These are phyloP conservation scores for Cetradonia linearis DNA, from an alignment of 495 filamentous ascomycete species.

Conservation along the genomic window DNA sequence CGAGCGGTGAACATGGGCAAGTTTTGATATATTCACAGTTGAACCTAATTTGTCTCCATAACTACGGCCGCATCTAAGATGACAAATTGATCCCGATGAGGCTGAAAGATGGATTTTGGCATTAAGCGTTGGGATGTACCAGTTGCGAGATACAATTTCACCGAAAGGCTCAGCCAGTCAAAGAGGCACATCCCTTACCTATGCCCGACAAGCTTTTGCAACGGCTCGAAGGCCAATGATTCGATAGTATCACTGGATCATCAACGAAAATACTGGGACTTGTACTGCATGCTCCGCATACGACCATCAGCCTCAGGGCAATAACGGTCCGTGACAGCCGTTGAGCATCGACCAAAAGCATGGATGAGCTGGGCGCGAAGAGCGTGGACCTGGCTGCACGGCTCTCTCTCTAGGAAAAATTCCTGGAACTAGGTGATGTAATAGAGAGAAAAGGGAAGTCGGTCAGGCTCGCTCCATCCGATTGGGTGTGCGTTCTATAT, in stretches of 20 bases:
- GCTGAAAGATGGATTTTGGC: not conserved
- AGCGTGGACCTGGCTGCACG: not conserved
- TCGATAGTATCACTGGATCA: not conserved
- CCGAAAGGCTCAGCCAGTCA: not conserved
- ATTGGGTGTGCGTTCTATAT: not conserved
- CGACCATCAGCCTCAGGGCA: not conserved
- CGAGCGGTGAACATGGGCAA: not conserved
- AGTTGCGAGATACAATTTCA: not conserved
- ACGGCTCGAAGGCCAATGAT: not conserved
- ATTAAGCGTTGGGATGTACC: not conserved
- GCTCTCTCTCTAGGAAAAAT: not conserved
- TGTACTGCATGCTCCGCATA: not conserved
- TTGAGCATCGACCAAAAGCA: not conserved
- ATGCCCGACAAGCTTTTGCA: not conserved
- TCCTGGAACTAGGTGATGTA: not conserved
- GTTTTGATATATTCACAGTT: not conserved
- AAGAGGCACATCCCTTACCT: not conserved
- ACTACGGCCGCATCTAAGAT: not conserved
- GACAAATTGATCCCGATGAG: not conserved
- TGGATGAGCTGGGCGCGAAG: not conserved
- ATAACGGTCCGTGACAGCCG: not conserved
- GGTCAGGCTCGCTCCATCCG: slow-evolving; percentile 4
- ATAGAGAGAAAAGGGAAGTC: not conserved
- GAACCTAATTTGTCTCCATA: not conserved
- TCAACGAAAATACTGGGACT: not conserved